These are phyloP conservation scores for Pouteria campechiana DNA, from an alignment of 179 eudicot species.

Conservation along the genomic window DNA sequence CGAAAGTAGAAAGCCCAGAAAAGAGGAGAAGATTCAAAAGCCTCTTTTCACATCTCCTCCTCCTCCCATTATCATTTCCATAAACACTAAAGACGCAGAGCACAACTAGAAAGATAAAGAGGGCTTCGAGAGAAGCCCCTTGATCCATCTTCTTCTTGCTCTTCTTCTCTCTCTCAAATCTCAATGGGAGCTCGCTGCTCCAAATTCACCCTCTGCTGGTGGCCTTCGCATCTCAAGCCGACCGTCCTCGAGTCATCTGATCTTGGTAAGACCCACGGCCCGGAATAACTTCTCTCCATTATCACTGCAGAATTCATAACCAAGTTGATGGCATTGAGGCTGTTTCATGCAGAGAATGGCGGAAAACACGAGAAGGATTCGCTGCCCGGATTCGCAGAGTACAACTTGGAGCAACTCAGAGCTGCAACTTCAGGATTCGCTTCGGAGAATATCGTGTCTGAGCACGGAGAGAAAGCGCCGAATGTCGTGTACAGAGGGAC, in stretches of 20 bases:
- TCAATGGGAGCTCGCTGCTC: conserved; percentile 82
- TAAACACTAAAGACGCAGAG: too few species aligned
- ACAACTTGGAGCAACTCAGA: conserved; percentile 58
- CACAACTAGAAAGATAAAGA: too few species aligned
- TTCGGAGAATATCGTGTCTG: conserved; percentile 71
- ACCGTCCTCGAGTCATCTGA: conserved; percentile 37
- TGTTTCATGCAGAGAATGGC: conserved; percentile 22
- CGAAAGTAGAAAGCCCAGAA: too few species aligned
- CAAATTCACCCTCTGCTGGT: conserved; percentile 49
- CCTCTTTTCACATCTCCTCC: too few species aligned
- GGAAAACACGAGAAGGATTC: conserved; percentile 40
- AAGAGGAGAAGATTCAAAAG: too few species aligned
- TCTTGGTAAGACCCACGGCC: conserved; percentile 31
- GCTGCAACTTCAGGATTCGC: conserved; percentile 62
- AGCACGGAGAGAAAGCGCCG: conserved; percentile 92
- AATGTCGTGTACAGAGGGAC: conserved; percentile 79
- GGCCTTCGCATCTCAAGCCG: conserved; percentile 43
- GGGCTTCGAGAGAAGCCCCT: too few species aligned
- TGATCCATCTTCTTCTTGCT: too few species aligned
- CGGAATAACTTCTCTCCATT: background rate
- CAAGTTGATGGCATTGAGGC: conserved; percentile 1
- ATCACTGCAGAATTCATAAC: background rate
- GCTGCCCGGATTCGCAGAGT: conserved; percentile 50
- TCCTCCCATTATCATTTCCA: too few species aligned
- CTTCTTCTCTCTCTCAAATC: too few species aligned